Percentiles rank a stretch among this genome's conserved stretches.
phyloP scores from a whole-genome alignment of 2,329 filamentous ascomycete species.

The Graphiopsis chlorocephala region DNA sequence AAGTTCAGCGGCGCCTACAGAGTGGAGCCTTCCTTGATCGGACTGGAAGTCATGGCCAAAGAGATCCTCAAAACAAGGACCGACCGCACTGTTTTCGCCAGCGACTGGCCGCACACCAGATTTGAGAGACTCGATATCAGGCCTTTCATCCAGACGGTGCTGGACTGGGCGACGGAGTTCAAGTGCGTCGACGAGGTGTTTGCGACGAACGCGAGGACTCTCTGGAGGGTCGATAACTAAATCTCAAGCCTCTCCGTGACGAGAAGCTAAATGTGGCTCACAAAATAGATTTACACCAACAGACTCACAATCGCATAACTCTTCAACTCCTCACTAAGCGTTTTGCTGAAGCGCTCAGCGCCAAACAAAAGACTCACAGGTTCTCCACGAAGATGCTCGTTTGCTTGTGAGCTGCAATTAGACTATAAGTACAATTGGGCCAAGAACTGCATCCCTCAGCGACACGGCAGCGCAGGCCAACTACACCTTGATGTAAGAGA shows the following conservation, averaged over 20 bases:
- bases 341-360: background rate
- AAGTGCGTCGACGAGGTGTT: conserved; percentile 52
- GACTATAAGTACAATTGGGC: too few species aligned
- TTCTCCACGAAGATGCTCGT: background rate
- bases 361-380: background rate
- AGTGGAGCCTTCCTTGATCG: conserved; percentile 38
- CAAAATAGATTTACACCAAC: background rate
- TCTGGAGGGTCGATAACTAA: conserved; percentile 35
- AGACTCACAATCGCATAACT: background rate
- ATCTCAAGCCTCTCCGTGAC: background rate
- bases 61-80: conserved; percentile 49
- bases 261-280: background rate
- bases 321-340: background rate
- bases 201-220: conserved; percentile 54
- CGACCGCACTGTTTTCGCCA: conserved; percentile 56
- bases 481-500: too few species aligned
- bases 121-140: conserved; percentile 57
- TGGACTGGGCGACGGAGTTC: conserved; percentile 50
- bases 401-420: too few species aligned
- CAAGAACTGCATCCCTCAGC: too few species aligned
- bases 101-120: conserved; percentile 64
- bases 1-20: conserved; percentile 61
- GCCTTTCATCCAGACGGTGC: conserved; percentile 53
- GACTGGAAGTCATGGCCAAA: conserved; percentile 46
- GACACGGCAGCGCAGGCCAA: too few species aligned